Conservation (phyloP, 371 early-diverging fungal genomes). For the Cokeromyces recurvatus region DNA sequence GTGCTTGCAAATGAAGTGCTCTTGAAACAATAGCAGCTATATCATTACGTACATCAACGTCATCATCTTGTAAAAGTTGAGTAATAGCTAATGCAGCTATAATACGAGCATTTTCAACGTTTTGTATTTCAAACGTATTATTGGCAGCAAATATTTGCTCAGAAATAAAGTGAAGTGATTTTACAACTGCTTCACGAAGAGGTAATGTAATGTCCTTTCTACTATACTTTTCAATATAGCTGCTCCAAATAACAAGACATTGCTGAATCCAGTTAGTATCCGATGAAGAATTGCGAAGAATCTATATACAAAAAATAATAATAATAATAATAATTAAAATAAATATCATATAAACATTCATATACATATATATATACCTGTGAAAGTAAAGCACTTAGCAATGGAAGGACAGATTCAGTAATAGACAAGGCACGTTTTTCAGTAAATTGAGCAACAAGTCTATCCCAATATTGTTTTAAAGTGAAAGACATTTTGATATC, state of each 20-base stretch:
- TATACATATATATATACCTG: constrained; percentile 20
- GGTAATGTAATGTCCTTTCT: constrained; percentile 46
- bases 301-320: no score
- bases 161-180: constrained; percentile 44
- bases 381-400: constrained; percentile 39
- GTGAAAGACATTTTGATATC: constrained; percentile 21
- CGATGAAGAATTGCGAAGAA: background rate
- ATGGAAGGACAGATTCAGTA: constrained; percentile 39
- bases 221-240: constrained; percentile 42
- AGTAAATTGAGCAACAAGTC: constrained; percentile 24
- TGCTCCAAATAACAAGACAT: constrained; percentile 46
- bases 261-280: constrained; percentile 21
- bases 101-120: constrained; percentile 7
- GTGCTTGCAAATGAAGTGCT: constrained; percentile 37
- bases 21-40: constrained; percentile 53
- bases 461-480: constrained; percentile 35
- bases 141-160: constrained; percentile 23
- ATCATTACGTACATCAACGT: constrained; percentile 63
- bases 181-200: constrained; percentile 54
- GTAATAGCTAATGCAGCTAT: constrained; percentile 19
- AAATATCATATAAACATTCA: no score
- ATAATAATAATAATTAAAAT: no score
- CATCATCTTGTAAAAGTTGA: constrained; percentile 61
- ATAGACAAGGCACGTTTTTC: constrained; percentile 28
- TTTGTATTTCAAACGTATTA: background rate